phyloP scores from a whole-genome alignment of 225 moss, liverwort and hornwort species.

The Takakia lepidozioides region DNA sequence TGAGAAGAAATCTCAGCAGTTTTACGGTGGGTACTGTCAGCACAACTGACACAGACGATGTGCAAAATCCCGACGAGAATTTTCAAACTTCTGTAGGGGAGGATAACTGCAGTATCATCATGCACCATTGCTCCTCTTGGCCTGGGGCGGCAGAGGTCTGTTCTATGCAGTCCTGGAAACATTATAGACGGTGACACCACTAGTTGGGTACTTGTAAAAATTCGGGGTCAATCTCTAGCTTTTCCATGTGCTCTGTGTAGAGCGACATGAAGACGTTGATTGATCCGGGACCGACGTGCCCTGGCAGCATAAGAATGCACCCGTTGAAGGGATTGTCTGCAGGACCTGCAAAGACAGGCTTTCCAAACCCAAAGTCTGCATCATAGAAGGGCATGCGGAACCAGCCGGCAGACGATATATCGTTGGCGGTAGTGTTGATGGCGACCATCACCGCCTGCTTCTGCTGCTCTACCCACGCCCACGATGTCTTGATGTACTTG shows the following conservation, averaged over 20 bases:
- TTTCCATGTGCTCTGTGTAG: constrained; percentile 36
- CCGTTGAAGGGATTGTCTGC: constrained; percentile 50
- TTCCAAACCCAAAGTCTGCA: constrained; percentile 45
- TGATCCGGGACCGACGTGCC: constrained; percentile 31
- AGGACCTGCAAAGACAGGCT: constrained; percentile 33
- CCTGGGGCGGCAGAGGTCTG: too few species aligned
- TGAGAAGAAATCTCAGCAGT: too few species aligned
- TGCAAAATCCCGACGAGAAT: too few species aligned
- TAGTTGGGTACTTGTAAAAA: too few species aligned
- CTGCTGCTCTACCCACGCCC: constrained; percentile 46
- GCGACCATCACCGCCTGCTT: constrained; percentile 27
- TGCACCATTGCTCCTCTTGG: too few species aligned
- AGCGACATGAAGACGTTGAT: constrained; percentile 42
- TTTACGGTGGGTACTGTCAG: too few species aligned
- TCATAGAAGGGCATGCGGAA: constrained; percentile 48
- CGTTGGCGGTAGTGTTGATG: constrained; percentile 31
- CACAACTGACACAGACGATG: too few species aligned
- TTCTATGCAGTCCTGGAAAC: too few species aligned
- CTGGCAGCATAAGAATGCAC: constrained; percentile 33
- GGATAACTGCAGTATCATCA: too few species aligned
- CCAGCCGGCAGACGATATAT: constrained; percentile 40
- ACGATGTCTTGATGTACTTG: constrained; percentile 19
- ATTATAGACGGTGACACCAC: too few species aligned
- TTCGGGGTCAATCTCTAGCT: constrained; percentile 21
- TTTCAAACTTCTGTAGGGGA: too few species aligned